These are phyloP conservation scores for Macroventuria anomochaeta DNA, from an alignment of 2,329 filamentous ascomycete genomes.

Conservation along the genomic window DNA sequence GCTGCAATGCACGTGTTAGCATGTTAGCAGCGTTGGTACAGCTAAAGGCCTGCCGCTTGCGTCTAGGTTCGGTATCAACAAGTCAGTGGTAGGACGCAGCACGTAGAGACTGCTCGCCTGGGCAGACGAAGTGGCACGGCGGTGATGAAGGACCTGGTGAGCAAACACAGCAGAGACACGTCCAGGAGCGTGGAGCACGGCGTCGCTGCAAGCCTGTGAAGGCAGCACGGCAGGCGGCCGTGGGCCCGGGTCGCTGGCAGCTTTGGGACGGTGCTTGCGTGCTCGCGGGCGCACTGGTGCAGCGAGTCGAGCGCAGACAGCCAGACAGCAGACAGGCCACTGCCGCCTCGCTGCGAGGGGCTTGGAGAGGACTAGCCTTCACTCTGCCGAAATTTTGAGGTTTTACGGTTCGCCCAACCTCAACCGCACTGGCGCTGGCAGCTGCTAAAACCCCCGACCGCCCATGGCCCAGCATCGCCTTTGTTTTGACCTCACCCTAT, in stretches of 20 bases:
- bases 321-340: neutral
- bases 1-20: conserved; percentile 13
- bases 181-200: conserved; percentile 21
- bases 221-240: conserved; percentile 15
- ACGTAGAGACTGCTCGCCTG: neutral
- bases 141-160: conserved; percentile 1
- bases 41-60: conserved; percentile 16
- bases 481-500: conserved; percentile 30
- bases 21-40: conserved; percentile 12
- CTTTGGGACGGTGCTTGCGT: neutral
- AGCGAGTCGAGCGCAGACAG: conserved; percentile 5
- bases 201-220: conserved; percentile 9
- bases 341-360: conserved; percentile 12
- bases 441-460: conserved; percentile 29
- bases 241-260: conserved; percentile 8
- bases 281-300: neutral
- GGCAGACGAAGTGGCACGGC: conserved; percentile 7
- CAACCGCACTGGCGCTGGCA: conserved; percentile 20
- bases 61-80: conserved; percentile 2
- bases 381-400: conserved; percentile 20
- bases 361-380: conserved; percentile 26
- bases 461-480: conserved; percentile 28
- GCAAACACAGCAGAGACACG: conserved; percentile 9
- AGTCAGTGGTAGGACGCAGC: neutral
- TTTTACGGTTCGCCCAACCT: conserved; percentile 19